Base-by-base conservation (phyloP, 768 basidiomycete genomes). In the Brasilioporus rufonigricans region DNA sequence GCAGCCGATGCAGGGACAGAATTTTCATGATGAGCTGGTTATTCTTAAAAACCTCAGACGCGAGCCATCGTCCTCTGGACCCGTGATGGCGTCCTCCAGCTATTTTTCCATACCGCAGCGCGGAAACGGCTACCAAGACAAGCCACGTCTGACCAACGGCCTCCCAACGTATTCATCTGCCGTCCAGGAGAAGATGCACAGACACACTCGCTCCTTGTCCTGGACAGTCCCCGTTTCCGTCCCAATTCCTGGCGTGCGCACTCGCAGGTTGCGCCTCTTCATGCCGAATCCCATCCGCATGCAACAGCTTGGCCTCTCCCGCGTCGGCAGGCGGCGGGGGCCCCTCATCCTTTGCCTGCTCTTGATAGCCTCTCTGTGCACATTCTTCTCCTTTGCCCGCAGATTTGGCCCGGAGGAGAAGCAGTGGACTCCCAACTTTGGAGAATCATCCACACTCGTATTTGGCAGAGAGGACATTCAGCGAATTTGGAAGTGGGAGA, bases 401-500 rank as follows among this genome's bases (percentile, higher is more conserved):
- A 80, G 81, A 49, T 87, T 87, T 65, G 81, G 80, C 24, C 76
- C 82, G 1, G 75, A 79, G 54, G 80, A 81, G 48, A 85, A 82
- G 61, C 78, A 80, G 53, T 89, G 86, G 86, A 78, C 85, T 13
- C 72, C 79, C 35, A 76, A 79, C 18, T 78, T 83, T 44, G 77
- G 77, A 38, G 84, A 87, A 44, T 77, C 84, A 16, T 76, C 87
- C 24, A 91, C 91, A 10, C 78, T 93, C 27, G 82, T 93, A 33
- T 93, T 82, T 65, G 77, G 77, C 53, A 78, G 86, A 45, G 84
- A 89, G 53, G 93, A 98, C 65, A 68, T 97, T 39, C 90, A 89
- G 64, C 80, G 87, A 53, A 91, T 99, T 71, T 98, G 95, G 95
- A 78, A 86, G 56, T 98, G 94, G 94, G 96, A 99, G 73, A 81